Percentiles rank a stretch among this genome's conserved stretches.
phyloP scores from a whole-genome alignment of 129 eudicot genomes.

The Helianthus tuberosus region DNA sequence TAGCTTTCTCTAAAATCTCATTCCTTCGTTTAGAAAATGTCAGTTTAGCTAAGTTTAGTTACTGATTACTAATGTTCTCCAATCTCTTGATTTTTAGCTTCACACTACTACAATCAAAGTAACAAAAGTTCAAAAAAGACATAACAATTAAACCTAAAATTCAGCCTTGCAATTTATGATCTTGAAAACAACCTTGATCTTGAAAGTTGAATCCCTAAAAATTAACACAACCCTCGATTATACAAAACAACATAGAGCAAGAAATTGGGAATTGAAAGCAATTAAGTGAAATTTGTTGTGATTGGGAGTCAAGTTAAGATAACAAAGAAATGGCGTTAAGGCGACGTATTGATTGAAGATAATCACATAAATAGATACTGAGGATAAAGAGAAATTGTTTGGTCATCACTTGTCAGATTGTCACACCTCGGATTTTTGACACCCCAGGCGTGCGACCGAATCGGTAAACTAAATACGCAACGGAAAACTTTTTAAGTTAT shows the following conservation, averaged over 20 bases:
- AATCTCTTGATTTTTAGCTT: slow-evolving; percentile 86
- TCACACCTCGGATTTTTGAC: no score
- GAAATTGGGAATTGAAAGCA: neutral
- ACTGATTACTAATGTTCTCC: slow-evolving; percentile 81
- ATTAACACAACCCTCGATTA: slow-evolving; percentile 20
- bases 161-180: neutral
- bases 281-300: neutral
- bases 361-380: neutral
- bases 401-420: no score
- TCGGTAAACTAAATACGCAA: no score
- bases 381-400: no score
- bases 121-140: neutral
- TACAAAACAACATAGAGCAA: neutral
- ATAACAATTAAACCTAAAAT: neutral
- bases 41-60: slow-evolving; percentile 28
- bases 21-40: slow-evolving; percentile 79
- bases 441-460: no score
- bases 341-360: neutral
- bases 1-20: slow-evolving; percentile 87
- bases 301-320: neutral
- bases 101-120: slow-evolving; percentile 50
- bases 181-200: neutral
- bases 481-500: no score
- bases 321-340: slow-evolving; percentile 11
- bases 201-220: slow-evolving; percentile 10